These are phyloP conservation scores for Hirschfeldia incana DNA, from an alignment of 345 rosid species.

Conservation along the genomic window DNA sequence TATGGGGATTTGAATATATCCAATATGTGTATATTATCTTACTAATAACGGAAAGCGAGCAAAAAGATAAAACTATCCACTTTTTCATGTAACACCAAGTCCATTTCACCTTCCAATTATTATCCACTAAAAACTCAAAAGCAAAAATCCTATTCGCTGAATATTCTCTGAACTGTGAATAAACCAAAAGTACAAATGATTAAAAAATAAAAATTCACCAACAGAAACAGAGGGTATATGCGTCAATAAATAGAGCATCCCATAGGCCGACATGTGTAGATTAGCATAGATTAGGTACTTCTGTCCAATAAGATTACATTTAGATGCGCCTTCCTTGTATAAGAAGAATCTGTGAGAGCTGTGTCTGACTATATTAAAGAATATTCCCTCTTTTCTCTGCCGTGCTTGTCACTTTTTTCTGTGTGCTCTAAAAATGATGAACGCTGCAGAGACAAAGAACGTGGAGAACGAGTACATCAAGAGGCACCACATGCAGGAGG, in stretches of 20 bases:
- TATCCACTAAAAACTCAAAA: not conserved
- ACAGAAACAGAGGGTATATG: not conserved
- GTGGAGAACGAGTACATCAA: constrained; percentile 56
- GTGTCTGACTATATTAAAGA: not conserved
- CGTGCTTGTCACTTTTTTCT: not conserved
- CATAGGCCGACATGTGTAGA: constrained; percentile 4
- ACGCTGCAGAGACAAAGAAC: not conserved
- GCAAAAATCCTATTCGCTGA: not conserved
- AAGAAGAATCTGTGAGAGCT: not conserved
- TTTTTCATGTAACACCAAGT: not conserved
- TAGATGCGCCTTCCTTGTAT: not conserved
- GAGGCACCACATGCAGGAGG: constrained; percentile 61
- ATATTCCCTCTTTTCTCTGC: not conserved
- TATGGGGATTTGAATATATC: not conserved
- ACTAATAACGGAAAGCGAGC: not conserved
- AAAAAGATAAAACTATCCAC: not conserved
- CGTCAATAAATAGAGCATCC: not conserved
- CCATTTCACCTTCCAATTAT: not conserved
- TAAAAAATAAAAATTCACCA: not conserved
- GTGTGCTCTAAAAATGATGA: not conserved
- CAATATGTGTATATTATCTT: not conserved
- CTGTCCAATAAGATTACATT: constrained; percentile 5
- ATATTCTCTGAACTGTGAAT: not conserved
- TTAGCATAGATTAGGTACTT: not conserved
- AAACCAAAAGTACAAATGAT: not conserved